Conservation (phyloP, 2,329 filamentous ascomycete species). For the Aspergillus pseudonomiae region DNA sequence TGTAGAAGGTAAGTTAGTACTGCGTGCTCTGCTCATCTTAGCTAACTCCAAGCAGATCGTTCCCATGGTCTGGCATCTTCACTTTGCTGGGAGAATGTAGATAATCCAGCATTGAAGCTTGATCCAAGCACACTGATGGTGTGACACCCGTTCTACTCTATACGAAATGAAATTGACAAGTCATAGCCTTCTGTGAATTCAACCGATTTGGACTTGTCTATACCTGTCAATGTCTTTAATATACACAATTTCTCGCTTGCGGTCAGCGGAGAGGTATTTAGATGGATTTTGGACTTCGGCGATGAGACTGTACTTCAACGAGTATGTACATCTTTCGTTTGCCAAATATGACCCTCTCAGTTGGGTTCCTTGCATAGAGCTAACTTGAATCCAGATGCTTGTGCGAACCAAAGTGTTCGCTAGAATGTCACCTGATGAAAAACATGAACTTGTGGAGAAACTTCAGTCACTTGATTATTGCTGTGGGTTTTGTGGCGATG, state of each 20-base stretch:
- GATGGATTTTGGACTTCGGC: conserved; percentile 93
- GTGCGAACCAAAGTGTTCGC: conserved; percentile 91
- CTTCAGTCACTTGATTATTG: conserved; percentile 95
- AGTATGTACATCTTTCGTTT: conserved; percentile 43
- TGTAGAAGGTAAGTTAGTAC: conserved; percentile 60
- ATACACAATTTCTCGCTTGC: conserved; percentile 85
- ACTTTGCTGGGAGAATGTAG: conserved; percentile 92
- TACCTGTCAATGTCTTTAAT: conserved; percentile 82
- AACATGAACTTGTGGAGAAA: conserved; percentile 96
- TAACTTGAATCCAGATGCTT: conserved; percentile 66
- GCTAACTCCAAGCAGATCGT: conserved; percentile 56
- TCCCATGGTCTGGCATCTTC: conserved; percentile 71
- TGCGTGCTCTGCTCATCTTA: neutral
- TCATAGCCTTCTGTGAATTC: conserved; percentile 71
- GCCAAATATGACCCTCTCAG: neutral
- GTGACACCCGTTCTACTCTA: conserved; percentile 26
- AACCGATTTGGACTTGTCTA: conserved; percentile 73
- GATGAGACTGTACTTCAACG: conserved; percentile 74
- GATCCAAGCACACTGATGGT: conserved; percentile 77
- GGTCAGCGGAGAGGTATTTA: conserved; percentile 89
- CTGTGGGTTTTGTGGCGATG: conserved; percentile 94
- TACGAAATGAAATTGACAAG: conserved; percentile 15
- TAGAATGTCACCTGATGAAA: conserved; percentile 98
- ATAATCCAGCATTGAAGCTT: conserved; percentile 75
- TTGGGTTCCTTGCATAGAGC: neutral